Conservation (phyloP, 129 eudicot species). For the Silybum marianum region DNA sequence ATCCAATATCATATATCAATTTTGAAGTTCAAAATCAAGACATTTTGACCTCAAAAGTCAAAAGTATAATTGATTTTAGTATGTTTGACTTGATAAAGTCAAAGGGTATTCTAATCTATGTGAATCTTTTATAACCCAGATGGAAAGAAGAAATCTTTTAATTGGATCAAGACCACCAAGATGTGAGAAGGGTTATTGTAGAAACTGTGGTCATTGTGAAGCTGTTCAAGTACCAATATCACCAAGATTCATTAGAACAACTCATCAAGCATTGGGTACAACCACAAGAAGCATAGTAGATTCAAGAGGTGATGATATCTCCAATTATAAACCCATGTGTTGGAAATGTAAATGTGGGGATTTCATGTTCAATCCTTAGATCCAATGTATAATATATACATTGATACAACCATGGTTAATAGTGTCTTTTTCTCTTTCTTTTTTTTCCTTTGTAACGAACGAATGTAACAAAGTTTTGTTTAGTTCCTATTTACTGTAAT, state of each 20-base stretch:
- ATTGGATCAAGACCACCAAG: conserved; percentile 97
- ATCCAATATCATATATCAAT: neutral
- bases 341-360: conserved; percentile 95
- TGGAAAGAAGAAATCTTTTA: conserved; percentile 43
- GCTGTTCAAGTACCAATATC: conserved; percentile 86
- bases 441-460: neutral
- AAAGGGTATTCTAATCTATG: neutral
- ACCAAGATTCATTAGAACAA: conserved; percentile 32
- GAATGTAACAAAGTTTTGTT: neutral
- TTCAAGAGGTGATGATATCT: conserved; percentile 73
- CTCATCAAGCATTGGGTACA: conserved; percentile 26
- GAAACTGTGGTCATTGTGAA: conserved; percentile 64
- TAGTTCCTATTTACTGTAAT: neutral
- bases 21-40: neutral
- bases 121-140: neutral
- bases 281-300: conserved; percentile 31
- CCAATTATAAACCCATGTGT: conserved; percentile 94
- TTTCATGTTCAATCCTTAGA: conserved; percentile 72
- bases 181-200: conserved; percentile 59
- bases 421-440: neutral
- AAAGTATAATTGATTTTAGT: too few relatives aligned
- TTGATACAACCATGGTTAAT: conserved; percentile 10
- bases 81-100: neutral
- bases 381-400: conserved; percentile 22
- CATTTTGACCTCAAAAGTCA: too few relatives aligned